Conservation (phyloP, 148 eudicot genomes). For the Tetragonia tetragonoides region DNA sequence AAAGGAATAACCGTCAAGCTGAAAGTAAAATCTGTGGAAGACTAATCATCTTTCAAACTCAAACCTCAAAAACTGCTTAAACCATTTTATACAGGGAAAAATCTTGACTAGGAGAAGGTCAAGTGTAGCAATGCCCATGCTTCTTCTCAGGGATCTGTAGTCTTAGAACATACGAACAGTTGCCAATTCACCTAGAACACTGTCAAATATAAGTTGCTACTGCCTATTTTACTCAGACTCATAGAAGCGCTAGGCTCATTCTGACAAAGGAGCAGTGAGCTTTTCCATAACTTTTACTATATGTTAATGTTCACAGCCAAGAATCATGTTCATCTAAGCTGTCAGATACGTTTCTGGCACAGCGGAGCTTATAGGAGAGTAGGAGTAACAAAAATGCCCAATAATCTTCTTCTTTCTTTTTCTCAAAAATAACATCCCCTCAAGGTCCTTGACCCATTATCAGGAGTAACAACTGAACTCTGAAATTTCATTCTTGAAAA, state of each 20-base stretch:
- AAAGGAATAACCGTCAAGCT: background rate
- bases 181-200: background rate
- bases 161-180: background rate
- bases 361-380: background rate
- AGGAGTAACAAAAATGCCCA: background rate
- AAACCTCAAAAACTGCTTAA: background rate
- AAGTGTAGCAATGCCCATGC: background rate
- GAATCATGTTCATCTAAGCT: background rate
- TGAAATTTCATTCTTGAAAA: background rate
- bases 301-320: background rate
- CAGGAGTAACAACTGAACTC: background rate
- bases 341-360: background rate
- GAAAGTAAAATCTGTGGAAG: background rate
- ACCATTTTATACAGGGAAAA: background rate
- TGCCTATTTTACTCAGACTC: background rate
- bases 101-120: background rate
- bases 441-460: background rate
- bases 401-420: background rate
- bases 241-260: background rate
- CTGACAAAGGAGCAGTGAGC: background rate
- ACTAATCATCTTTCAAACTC: background rate
- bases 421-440: background rate
- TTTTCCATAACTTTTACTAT: background rate
- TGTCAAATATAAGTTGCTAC: background rate
- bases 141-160: background rate